A percentile compares a stretch with the other conserved stretches of the same genome.
phyloP scores from a whole-genome alignment of 768 basidiomycete genomes.

The Piloderma croceum region DNA sequence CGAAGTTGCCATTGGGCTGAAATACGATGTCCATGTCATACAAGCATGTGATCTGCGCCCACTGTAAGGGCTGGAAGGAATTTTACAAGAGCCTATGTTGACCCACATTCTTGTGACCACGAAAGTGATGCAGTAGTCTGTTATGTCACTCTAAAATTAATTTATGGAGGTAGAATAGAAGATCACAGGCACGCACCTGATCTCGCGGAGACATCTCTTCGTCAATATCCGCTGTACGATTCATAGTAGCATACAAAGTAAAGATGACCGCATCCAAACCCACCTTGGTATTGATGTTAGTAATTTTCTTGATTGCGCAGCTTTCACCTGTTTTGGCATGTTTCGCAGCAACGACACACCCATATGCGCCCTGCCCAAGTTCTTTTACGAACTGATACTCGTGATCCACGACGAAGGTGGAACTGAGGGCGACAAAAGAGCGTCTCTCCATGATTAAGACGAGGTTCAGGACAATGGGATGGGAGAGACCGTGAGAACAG shows the following conservation, averaged over 20 bases:
- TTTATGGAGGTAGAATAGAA: background rate
- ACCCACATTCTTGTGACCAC: slow-evolving; percentile 96
- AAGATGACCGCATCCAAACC: slow-evolving; percentile 12
- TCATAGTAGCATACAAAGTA: slow-evolving; percentile 11
- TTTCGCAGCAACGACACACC: slow-evolving; percentile 83
- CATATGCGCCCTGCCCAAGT: slow-evolving; percentile 93
- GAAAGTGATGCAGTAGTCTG: slow-evolving; percentile 93
- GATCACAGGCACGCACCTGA: slow-evolving; percentile 53
- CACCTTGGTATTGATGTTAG: slow-evolving; percentile 88
- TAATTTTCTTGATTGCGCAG: slow-evolving; percentile 95
- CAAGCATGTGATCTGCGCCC: slow-evolving; percentile 86
- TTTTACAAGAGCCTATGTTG: slow-evolving; percentile 1
- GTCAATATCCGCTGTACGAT: slow-evolving; percentile 79
- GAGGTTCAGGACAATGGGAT: no score
- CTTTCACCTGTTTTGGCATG: slow-evolving; percentile 81
- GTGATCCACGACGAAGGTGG: slow-evolving; percentile 80
- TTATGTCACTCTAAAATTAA: background rate
- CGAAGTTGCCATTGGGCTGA: slow-evolving; percentile 85
- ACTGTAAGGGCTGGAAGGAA: no score
- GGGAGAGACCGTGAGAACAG: no score
- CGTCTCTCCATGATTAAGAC: slow-evolving; percentile 71
- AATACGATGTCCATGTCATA: slow-evolving; percentile 99
- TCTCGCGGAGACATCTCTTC: slow-evolving; percentile 93
- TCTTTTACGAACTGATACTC: slow-evolving; percentile 96
- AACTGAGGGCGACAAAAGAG: slow-evolving; percentile 78